phyloP scores from a whole-genome alignment of 805 yeast species.

The Komagataella kurtzmanii region DNA sequence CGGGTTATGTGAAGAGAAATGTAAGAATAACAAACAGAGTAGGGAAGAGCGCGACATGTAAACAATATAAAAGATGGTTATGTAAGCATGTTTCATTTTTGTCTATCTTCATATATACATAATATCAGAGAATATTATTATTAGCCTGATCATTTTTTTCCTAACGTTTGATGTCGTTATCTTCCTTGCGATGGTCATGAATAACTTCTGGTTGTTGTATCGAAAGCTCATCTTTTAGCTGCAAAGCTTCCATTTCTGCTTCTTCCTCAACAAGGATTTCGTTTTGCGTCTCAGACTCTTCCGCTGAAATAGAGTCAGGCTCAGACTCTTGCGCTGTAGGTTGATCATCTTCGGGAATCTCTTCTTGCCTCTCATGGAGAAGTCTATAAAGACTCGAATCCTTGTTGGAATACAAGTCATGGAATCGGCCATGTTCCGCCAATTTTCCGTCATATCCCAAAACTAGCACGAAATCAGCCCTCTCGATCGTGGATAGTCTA shows the following conservation, averaged over 20 bases:
- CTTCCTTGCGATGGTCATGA: not conserved
- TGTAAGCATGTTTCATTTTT: not conserved
- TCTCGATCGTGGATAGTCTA: conserved; percentile 74
- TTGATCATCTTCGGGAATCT: not conserved
- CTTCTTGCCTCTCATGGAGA: not conserved
- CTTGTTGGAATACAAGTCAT: conserved; percentile 34
- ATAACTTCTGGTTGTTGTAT: conserved; percentile 10
- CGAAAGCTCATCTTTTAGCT: conserved; percentile 8
- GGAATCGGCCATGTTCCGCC: conserved; percentile 61
- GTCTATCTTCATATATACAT: not conserved
- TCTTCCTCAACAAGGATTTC: not conserved
- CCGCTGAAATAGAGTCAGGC: not conserved
- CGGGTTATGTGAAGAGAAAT: not conserved
- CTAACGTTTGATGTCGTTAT: not conserved
- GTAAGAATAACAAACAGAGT: not conserved
- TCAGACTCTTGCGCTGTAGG: not conserved
- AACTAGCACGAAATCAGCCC: conserved; percentile 73
- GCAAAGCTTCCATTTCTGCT: conserved; percentile 1
- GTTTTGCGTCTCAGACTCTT: not conserved
- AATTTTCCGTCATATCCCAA: conserved; percentile 66
- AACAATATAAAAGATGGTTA: not conserved
- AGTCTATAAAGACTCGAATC: conserved; percentile 18
- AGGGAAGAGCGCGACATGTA: not conserved
- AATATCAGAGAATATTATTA: not conserved
- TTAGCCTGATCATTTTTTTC: not conserved